Evolutionary conservation across 768 basidiomycete species (phyloP), one percentile per base, ranked within the genome.

Genomic region (Coprinopsis sp.): DNA sequence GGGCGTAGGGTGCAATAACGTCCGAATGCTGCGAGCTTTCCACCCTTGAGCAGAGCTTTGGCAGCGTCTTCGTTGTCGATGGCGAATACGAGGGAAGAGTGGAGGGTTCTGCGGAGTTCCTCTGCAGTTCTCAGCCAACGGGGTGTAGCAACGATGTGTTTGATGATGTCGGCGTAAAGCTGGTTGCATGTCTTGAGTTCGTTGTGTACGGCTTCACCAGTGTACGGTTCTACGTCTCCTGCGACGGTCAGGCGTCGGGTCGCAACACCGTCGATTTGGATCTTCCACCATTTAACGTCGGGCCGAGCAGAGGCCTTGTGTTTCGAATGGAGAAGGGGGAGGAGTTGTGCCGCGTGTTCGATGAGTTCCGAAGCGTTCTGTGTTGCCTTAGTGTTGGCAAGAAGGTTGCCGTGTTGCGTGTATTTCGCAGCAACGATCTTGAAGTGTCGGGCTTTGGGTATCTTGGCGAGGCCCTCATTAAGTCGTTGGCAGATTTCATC

Each of bases 1-100:
- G 54, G 40, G 13, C 54, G 38, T 2, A 55, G 42, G 3, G 50
- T 39, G 48, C 54, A 52, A 36, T 49, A 34, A 4, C 51, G 34
- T 2, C 53, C 51, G 29, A 51, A 54, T 3, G 50, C 53, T 3
- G 53, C 53, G 0, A 54, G 39, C 7, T 12, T 19, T 7, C 18
- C 21, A 6, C 4, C 10, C 38, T 23, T 39, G 18, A 39, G 38
- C 8, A 39, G 6, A 24, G 7, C 14, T 18, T 39, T 39, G 5
- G 38, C 22, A 8, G 16, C 38, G 7, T 39, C 21, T 18, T 39
- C 38, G 38, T 39, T 18, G 38, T 39, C 16, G 7, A 39, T 23
- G 5, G 38, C 38, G 14, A 39, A 16, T 5, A 39, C 22, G 21
- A 39, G 21, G 4, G 38, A 39, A 7, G 38, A 23, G 38, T 18